These are phyloP conservation scores for Blastomyces emzantsi DNA, from an alignment of 2,329 filamentous ascomycete species.

Conservation along the genomic window DNA sequence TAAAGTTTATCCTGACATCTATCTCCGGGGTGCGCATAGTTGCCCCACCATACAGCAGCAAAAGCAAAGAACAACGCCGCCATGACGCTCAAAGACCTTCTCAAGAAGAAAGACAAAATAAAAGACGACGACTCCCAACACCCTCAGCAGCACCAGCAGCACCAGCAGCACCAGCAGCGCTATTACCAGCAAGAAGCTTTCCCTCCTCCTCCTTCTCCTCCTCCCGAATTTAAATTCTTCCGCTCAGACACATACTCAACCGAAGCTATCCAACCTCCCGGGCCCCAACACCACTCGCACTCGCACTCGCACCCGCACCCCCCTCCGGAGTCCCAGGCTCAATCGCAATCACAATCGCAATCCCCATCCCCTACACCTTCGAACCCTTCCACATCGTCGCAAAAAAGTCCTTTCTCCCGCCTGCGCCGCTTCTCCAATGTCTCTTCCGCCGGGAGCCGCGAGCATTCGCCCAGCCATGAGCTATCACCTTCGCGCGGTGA, in stretches of 20 bases:
- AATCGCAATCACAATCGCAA: constrained; percentile 11
- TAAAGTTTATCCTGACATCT: neutral
- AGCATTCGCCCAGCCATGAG: constrained; percentile 2
- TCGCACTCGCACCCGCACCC: neutral
- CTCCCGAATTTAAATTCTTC: constrained; percentile 70
- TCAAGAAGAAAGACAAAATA: constrained; percentile 55
- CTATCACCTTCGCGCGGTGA: constrained; percentile 12
- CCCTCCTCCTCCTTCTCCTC: constrained; percentile 32
- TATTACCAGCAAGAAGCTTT: constrained; percentile 42
- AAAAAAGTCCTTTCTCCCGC: constrained; percentile 25
- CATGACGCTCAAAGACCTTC: constrained; percentile 53
- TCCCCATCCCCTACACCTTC: constrained; percentile 11
- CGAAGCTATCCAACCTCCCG: constrained; percentile 66
- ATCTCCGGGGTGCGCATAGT: neutral
- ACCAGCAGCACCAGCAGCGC: constrained; percentile 12
- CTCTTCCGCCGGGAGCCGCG: constrained; percentile 4
- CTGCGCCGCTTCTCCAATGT: constrained; percentile 25
- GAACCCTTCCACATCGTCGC: constrained; percentile 15
- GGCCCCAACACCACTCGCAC: constrained; percentile 28
- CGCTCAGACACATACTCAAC: constrained; percentile 73
- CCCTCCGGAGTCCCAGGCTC: neutral
- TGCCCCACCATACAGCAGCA: constrained; percentile 2
- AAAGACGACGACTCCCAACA: constrained; percentile 16
- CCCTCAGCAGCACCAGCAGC: constrained; percentile 14
- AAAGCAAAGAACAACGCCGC: constrained; percentile 12